These are phyloP conservation scores for Detonula confervacea DNA, from an alignment of 352 stramenopile genomes.

Conservation along the genomic window DNA sequence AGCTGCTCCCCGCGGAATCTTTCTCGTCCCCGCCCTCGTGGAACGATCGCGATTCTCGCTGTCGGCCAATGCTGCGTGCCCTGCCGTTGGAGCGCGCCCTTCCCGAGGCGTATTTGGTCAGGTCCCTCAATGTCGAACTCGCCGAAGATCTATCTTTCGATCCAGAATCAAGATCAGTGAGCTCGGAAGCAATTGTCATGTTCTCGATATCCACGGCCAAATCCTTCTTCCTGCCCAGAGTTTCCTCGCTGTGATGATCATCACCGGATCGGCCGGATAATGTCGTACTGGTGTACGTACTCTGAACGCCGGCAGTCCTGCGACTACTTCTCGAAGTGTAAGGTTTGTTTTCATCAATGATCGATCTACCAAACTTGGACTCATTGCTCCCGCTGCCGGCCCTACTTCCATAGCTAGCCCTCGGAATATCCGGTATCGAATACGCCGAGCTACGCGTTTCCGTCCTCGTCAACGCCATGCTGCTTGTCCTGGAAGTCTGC, in stretches of 20 bases:
- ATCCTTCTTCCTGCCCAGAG: slow-evolving; percentile 21
- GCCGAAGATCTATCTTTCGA: slow-evolving; percentile 35
- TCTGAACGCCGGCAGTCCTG: neutral
- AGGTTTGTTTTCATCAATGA: slow-evolving; percentile 18
- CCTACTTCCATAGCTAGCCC: slow-evolving; percentile 22
- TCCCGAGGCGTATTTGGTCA: slow-evolving; percentile 33
- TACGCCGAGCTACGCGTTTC: slow-evolving; percentile 25
- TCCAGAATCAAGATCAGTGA: slow-evolving; percentile 47
- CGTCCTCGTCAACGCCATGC: neutral
- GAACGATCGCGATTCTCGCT: slow-evolving; percentile 25
- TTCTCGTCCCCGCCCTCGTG: slow-evolving; percentile 2
- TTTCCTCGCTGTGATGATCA: slow-evolving; percentile 12
- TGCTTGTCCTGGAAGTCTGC: neutral
- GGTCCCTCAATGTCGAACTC: slow-evolving; percentile 28
- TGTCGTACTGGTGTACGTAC: neutral
- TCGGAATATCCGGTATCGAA: slow-evolving; percentile 31
- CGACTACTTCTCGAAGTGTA: neutral
- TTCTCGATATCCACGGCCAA: slow-evolving; percentile 55
- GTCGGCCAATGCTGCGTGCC: slow-evolving; percentile 23
- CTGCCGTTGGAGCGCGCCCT: slow-evolving; percentile 35
- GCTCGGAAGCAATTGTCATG: slow-evolving; percentile 56
- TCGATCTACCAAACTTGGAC: slow-evolving; percentile 2
- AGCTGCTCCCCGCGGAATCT: slow-evolving; percentile 13
- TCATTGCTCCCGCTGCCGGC: slow-evolving; percentile 18
- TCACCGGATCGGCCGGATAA: neutral